Percentiles rank a stretch among this genome's conserved stretches.
Evolutionary conservation across 1,284 basidiomycete species (phyloP).

Genomic region (Leccinum pallidistipes): DNA sequence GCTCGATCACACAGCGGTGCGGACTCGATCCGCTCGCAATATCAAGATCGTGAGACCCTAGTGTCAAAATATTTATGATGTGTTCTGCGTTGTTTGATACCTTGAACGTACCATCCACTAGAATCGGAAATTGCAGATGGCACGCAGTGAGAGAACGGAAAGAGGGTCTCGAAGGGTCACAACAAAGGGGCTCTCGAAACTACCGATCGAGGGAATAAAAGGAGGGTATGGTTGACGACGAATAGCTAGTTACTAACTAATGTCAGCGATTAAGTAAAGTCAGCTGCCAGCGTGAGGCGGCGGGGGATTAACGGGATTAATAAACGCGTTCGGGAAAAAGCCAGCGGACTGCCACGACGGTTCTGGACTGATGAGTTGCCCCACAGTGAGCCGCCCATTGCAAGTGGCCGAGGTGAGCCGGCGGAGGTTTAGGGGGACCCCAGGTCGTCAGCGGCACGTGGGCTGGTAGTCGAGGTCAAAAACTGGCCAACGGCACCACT

Average conservation of each 20-base stretch:
- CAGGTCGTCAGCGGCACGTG: constrained; percentile 41
- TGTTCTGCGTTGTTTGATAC: constrained; percentile 33
- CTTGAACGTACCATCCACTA: constrained; percentile 19
- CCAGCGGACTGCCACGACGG: constrained; percentile 49
- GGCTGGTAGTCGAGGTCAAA: constrained; percentile 46
- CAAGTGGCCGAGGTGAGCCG: constrained; percentile 37
- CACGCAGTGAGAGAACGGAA: constrained; percentile 12
- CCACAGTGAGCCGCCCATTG: constrained; percentile 45
- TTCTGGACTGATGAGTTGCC: constrained; percentile 35
- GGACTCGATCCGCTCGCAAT: not conserved
- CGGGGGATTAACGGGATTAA: constrained; percentile 48
- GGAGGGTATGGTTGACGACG: not conserved
- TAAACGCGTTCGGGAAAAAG: constrained; percentile 49
- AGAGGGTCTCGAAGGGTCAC: not conserved
- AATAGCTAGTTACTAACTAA: constrained; percentile 11
- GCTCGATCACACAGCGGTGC: not conserved
- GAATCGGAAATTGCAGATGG: constrained; percentile 31
- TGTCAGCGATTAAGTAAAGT: constrained; percentile 24
- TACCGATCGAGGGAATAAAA: not conserved
- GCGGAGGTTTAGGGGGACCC: constrained; percentile 39
- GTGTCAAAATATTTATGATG: constrained; percentile 39
- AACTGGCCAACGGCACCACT: constrained; percentile 43
- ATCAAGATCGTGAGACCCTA: not conserved
- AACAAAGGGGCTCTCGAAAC: not conserved
- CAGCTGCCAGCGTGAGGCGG: constrained; percentile 53